Base-by-base conservation (phyloP, 1,284 basidiomycete species). In the Afroboletus lepidellus region DNA sequence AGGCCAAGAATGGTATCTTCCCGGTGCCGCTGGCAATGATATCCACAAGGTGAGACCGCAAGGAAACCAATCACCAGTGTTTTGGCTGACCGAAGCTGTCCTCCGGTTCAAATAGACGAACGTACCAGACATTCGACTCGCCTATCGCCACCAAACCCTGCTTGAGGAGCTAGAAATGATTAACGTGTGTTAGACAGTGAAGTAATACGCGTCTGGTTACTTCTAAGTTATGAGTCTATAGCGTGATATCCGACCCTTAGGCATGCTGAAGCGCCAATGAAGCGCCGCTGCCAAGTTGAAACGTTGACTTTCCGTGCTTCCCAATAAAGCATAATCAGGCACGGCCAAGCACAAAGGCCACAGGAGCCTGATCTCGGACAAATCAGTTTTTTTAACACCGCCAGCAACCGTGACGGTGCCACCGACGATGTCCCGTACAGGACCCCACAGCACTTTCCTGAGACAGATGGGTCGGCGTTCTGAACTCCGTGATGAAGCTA, bases 141-240 rank as follows among this genome's bases (percentile, higher is more conserved):
- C 85, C 18, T 98, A 92, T 71, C 80, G 96, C n/a, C 87, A 95
- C 59, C 83, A 89, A 60, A 98, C 95, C 2, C 73, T 99, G 43
- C 65, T 91, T 49, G 93, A 94, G 61, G 96, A 98, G 68, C 74
- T 96, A 24, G 76, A 78, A n/a, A 78, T 90, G 78, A 83, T 91
- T 54, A 68, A 72, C 20, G n/a, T 27, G 20, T 52, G 44, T 42
- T 62, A 20, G 48, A 45, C 25, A 8, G 64, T 36, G n/a, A 58
- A 45, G 33, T 16, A 38, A 45, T 38, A 12, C n/a, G n/a, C n/a
- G n/a, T n/a, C n/a, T n/a, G n/a, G n/a, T n/a, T n/a, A 7, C 15
- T 34, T 33, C n/a, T 5, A n/a, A n/a, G n/a, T n/a, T n/a, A 42
- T 30, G 23, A 43, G 32, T 16, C 50, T 37, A 18, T 23, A 20